Base-by-base conservation (phyloP, 73 alveolate genomes). In the Stentor roeselii region DNA sequence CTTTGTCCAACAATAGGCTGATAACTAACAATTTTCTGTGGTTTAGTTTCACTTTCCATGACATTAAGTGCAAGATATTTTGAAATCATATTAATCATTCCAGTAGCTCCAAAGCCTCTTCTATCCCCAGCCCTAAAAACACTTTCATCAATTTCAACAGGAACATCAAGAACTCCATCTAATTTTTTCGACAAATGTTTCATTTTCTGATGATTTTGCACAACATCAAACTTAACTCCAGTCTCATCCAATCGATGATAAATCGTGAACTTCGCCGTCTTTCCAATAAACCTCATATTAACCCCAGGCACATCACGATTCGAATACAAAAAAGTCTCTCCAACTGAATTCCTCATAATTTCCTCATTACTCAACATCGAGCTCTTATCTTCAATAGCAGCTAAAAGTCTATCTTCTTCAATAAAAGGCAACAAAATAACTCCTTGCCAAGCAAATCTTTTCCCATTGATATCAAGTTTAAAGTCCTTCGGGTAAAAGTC, bases 381-480 rank as follows among this genome's bases (percentile, higher is more conserved):
- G 39, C 82, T 83, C 1, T 84, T 86, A 3, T 21, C 76, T 27
- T 88, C 88, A 83, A 95, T 88, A 3, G 95, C 95, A 39, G 61
- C 78, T 21, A 85, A 59, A 38, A 97, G 93, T 37, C 99, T 92
- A 3, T 93, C 87, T 78, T 90, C 95, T 75, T 96, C 99, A 32
- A 97, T 93, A 90, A 97, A 97, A n/a, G 99, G 99, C 58, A 97
- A 86, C 76, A 97, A 91, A 76, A 89, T 91, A 41, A 96, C 99
- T 3, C 99, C 99, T 99, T 95, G 97, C 99, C 99, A 97, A 50
- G 98, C 99, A 85, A 83, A 98, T 40, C 98, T 93, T 78, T 95
- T 96, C 39, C 99, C 99, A 84, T 97, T 97, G 75, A 97, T 85
- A 89, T 98, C 99, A 67, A 98, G 86, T 78, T 93, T 92, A 84